Conservation (phyloP, 768 basidiomycete species). For the Pleurotus tuoliensis region DNA sequence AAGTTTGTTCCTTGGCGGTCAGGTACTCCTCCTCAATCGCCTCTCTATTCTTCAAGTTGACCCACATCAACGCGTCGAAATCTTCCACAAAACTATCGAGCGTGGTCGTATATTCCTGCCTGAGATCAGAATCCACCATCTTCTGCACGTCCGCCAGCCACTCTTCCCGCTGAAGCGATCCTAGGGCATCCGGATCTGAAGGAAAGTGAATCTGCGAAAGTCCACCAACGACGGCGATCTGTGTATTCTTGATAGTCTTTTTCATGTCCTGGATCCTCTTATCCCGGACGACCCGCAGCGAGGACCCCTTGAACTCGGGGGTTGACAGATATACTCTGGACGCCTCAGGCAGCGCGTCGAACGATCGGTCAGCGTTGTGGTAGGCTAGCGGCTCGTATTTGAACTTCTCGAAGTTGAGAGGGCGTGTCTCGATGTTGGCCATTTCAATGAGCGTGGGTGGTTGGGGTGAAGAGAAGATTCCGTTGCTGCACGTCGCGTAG, state of each 20-base stretch:
- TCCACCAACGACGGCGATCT: constrained; percentile 2
- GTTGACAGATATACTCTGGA: background rate
- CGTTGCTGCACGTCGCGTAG: no score
- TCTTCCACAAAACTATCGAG: constrained; percentile 2
- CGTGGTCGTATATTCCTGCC: constrained; percentile 1
- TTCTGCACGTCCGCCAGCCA: background rate
- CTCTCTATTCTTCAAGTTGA: background rate
- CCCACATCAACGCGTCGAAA: constrained; percentile 4
- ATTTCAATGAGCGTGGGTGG: background rate
- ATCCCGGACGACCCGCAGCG: background rate
- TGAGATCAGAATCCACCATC: background rate
- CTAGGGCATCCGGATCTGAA: background rate
- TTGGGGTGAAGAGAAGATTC: background rate
- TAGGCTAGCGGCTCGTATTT: background rate
- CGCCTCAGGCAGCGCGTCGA: background rate
- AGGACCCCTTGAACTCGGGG: background rate
- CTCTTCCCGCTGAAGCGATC: background rate
- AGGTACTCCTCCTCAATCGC: background rate
- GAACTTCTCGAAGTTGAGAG: constrained; percentile 6
- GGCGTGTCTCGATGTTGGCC: background rate
- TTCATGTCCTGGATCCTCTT: background rate
- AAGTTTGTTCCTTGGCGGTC: background rate
- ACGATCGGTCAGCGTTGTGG: background rate
- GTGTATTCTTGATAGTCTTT: background rate
- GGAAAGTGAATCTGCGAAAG: constrained; percentile 5